A percentile compares a stretch with the other conserved stretches of the same genome.
These are phyloP conservation scores for Eucalyptus melliodora DNA, from an alignment of 345 rosid genomes.

Conservation along the genomic window DNA sequence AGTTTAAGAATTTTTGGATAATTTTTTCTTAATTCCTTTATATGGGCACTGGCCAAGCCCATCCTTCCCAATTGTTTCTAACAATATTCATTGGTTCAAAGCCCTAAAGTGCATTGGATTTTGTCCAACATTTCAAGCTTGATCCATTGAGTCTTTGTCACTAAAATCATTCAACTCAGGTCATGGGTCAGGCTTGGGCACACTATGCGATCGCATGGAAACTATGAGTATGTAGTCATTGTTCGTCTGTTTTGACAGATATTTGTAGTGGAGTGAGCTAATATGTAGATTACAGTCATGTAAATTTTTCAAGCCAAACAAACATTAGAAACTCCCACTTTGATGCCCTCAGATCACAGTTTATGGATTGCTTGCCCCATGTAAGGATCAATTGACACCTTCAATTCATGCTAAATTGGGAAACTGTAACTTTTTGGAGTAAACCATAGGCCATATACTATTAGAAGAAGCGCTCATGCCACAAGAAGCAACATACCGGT, in stretches of 20 bases:
- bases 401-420: background rate
- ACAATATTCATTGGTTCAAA: background rate
- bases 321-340: background rate
- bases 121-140: background rate
- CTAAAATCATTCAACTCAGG: background rate
- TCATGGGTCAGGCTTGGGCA: background rate
- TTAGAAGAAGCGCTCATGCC: background rate
- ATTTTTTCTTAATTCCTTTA: background rate
- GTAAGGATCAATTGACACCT: background rate
- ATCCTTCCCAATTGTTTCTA: too few species aligned
- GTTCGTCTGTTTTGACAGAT: too few species aligned
- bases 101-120: background rate
- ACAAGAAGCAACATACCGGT: too few species aligned
- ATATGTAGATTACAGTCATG: background rate
- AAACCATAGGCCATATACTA: background rate
- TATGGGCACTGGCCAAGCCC: too few species aligned
- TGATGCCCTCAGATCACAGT: background rate
- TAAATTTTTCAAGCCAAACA: background rate
- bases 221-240: background rate
- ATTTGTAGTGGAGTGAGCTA: background rate
- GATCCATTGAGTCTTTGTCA: background rate
- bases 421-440: background rate
- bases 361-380: background rate
- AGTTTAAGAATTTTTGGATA: too few species aligned
- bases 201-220: too few species aligned